Evolutionary conservation across 257 asterid species (phyloP).

Genomic region (Paraleonurus japonicus): DNA sequence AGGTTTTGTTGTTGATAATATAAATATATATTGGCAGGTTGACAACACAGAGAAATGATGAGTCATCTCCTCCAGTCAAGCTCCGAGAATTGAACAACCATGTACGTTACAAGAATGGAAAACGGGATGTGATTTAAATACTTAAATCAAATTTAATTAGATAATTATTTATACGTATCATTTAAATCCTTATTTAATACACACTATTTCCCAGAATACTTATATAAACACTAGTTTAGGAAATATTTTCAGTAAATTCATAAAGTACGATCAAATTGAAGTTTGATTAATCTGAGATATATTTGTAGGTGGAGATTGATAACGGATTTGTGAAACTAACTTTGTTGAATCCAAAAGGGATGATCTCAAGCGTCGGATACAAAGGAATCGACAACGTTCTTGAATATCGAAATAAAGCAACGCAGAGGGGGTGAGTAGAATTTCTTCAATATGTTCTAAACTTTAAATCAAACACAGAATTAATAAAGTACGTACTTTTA

Average conservation of each 20-base stretch:
- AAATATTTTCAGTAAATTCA: neutral
- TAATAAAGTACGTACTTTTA: too few relatives aligned
- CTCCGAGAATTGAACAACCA: slow-evolving; percentile 21
- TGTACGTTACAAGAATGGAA: slow-evolving; percentile 22
- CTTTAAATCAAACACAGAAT: neutral
- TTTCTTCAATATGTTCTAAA: neutral
- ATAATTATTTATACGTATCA: neutral
- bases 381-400: slow-evolving; percentile 46
- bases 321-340: slow-evolving; percentile 53
- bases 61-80: slow-evolving; percentile 33
- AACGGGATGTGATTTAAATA: neutral
- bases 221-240: too few relatives aligned
- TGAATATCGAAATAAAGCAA: slow-evolving; percentile 29
- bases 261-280: neutral
- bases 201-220: too few relatives aligned
- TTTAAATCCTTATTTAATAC: too few relatives aligned
- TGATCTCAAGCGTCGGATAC: slow-evolving; percentile 41
- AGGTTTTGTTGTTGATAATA: neutral
- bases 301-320: slow-evolving; percentile 50
- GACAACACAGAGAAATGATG: neutral
- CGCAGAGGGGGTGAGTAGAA: slow-evolving; percentile 47
- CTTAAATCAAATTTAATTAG: neutral
- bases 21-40: slow-evolving; percentile 22
- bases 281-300: neutral
- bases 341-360: slow-evolving; percentile 46